Evolutionary conservation across 1,284 basidiomycete species (phyloP).

Genomic region (Boletus hoseneyae): DNA sequence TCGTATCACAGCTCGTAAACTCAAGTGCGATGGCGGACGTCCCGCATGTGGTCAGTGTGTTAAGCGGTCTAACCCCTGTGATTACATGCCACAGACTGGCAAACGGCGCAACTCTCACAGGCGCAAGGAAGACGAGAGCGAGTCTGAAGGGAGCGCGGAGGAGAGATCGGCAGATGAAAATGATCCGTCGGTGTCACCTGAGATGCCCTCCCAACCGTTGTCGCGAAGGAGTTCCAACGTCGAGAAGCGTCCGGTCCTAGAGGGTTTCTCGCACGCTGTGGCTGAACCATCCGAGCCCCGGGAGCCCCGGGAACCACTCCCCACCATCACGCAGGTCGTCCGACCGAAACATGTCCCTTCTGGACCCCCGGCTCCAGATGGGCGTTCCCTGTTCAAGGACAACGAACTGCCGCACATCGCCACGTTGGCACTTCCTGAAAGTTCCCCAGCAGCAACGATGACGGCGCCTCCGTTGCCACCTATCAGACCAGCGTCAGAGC

Average conservation of each 20-base stretch:
- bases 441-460: slow-evolving; percentile 52
- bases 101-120: slow-evolving; percentile 63
- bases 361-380: slow-evolving; percentile 26
- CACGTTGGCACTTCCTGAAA: slow-evolving; percentile 56
- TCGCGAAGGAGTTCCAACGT: slow-evolving; percentile 62
- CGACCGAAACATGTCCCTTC: slow-evolving; percentile 30
- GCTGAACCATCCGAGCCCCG: slow-evolving; percentile 36
- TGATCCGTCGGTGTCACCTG: slow-evolving; percentile 65
- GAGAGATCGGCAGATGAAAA: slow-evolving; percentile 54
- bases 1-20: slow-evolving; percentile 60
- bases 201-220: slow-evolving; percentile 52
- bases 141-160: slow-evolving; percentile 59
- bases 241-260: slow-evolving; percentile 40
- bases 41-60: slow-evolving; percentile 76
- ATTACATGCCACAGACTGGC: slow-evolving; percentile 68
- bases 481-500: slow-evolving; percentile 58
- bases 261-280: slow-evolving; percentile 30
- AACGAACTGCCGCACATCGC: slow-evolving; percentile 70
- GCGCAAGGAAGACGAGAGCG: slow-evolving; percentile 60
- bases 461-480: slow-evolving; percentile 58
- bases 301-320: slow-evolving; percentile 33
- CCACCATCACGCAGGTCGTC: slow-evolving; percentile 23
- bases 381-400: slow-evolving; percentile 48
- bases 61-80: slow-evolving; percentile 71
- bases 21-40: slow-evolving; percentile 79